Percentiles rank a stretch among this genome's conserved stretches.
phyloP scores from a whole-genome alignment of 2,329 filamentous ascomycete genomes.

The Fusarium buharicum region DNA sequence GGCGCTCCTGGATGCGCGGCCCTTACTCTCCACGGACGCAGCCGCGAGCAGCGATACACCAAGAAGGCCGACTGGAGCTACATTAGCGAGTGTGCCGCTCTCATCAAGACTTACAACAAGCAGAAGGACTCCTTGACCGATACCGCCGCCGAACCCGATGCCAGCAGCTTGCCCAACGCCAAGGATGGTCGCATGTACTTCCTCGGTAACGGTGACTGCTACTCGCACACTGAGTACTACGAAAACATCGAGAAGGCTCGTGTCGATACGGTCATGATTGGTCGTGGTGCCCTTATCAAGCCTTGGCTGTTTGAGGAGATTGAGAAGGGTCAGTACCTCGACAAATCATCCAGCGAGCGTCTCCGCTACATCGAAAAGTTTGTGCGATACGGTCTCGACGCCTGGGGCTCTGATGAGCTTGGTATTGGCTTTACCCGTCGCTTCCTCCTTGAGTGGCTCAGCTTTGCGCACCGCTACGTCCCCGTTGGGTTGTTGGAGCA shows the following conservation, averaged over 20 bases:
- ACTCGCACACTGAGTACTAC: conserved; percentile 89
- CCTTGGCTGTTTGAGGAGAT: conserved; percentile 99
- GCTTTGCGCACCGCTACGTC: conserved; percentile 91
- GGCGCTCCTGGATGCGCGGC: conserved; percentile 89
- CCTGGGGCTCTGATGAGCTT: conserved; percentile 95
- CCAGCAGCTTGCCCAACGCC: conserved; percentile 74
- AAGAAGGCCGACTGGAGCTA: conserved; percentile 94
- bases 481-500: conserved; percentile 89
- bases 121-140: conserved; percentile 75
- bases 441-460: conserved; percentile 95
- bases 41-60: conserved; percentile 93
- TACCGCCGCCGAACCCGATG: conserved; percentile 81
- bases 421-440: conserved; percentile 90
- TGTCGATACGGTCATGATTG: conserved; percentile 96
- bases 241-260: conserved; percentile 78
- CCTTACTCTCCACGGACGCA: conserved; percentile 94
- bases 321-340: conserved; percentile 87
- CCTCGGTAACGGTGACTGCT: conserved; percentile 95
- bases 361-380: conserved; percentile 89
- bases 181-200: conserved; percentile 82
- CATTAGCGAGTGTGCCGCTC: conserved; percentile 86
- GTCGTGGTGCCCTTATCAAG: conserved; percentile 94
- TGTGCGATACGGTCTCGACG: conserved; percentile 86
- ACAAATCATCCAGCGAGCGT: conserved; percentile 91
- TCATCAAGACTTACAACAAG: conserved; percentile 83